Conservation (phyloP, 139 green algal species). For the Auxenochlorella protothecoides region DNA sequence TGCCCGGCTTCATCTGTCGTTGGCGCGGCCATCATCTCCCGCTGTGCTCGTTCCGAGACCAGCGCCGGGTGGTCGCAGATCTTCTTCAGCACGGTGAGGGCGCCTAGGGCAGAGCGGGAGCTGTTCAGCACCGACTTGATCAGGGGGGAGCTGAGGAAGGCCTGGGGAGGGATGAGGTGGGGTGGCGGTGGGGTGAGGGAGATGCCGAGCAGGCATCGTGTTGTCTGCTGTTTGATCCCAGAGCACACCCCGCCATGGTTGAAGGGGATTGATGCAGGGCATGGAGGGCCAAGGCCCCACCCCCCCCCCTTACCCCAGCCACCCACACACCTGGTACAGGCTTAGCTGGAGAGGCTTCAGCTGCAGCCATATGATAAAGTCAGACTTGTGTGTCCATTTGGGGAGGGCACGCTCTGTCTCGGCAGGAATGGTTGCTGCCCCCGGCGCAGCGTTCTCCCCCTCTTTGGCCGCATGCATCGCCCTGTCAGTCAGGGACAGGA, state of each 20-base stretch:
- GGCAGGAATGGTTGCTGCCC: not conserved
- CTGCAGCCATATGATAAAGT: slow-evolving; percentile 90
- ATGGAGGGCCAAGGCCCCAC: not conserved
- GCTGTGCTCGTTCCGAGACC: slow-evolving; percentile 49
- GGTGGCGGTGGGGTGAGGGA: too few relatives aligned
- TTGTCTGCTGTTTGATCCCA: too few relatives aligned
- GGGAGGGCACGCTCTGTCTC: slow-evolving; percentile 49
- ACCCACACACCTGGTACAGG: slow-evolving; percentile 46
- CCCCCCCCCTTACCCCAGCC: not conserved
- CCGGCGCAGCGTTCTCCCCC: too few relatives aligned
- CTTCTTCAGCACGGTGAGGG: slow-evolving; percentile 64
- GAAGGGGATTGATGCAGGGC: not conserved
- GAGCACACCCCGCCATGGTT: not conserved
- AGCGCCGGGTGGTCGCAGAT: slow-evolving; percentile 90
- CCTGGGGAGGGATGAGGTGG: slow-evolving; percentile 5
- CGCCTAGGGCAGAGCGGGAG: slow-evolving; percentile 60
- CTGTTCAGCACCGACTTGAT: slow-evolving; percentile 71
- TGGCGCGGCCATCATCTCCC: slow-evolving; percentile 16
- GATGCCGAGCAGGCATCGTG: too few relatives aligned
- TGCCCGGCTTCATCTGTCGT: too few relatives aligned
- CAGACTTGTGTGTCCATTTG: slow-evolving; percentile 6
- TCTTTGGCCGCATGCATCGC: too few relatives aligned
- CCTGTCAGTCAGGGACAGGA: too few relatives aligned
- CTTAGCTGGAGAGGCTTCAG: slow-evolving; percentile 54
- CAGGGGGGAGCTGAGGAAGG: slow-evolving; percentile 57